phyloP scores from a whole-genome alignment of 441 rosid genomes.

The Manihot esculenta region DNA sequence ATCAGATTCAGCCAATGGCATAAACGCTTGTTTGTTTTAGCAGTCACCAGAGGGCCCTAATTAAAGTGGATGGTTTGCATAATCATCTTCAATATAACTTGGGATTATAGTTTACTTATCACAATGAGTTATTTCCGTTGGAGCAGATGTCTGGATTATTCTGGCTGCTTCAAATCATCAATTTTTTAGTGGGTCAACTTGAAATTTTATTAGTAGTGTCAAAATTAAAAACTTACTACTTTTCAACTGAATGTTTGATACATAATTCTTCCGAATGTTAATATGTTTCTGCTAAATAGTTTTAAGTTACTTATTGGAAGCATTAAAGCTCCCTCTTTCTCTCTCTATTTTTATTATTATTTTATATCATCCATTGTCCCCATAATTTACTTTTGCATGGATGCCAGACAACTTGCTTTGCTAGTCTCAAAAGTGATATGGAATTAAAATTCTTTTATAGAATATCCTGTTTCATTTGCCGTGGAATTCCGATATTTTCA shows the following conservation, averaged over 20 bases:
- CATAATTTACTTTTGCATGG: not conserved
- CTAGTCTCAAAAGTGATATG: not conserved
- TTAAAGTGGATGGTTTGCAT: not conserved
- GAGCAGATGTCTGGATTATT: not conserved
- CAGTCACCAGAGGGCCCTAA: not conserved
- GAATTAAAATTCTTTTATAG: not conserved
- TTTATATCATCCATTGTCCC: not conserved
- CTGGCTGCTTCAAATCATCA: not conserved
- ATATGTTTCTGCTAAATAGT: not conserved
- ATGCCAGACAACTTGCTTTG: not conserved
- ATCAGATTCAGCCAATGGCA: not conserved
- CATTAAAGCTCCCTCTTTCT: not conserved
- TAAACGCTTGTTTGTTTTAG: not conserved
- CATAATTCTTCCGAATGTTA: not conserved
- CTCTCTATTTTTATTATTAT: too few relatives aligned
- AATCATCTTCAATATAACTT: slow-evolving; percentile 4
- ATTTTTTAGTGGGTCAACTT: not conserved
- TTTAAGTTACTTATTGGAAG: not conserved
- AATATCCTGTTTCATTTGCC: not conserved
- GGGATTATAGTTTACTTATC: not conserved
- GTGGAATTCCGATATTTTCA: not conserved
- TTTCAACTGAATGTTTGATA: not conserved
- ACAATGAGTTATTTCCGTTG: not conserved
- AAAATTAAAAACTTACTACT: not conserved
- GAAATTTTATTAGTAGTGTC: not conserved